Percentiles rank a stretch among this genome's conserved stretches.
Conservation (phyloP, 345 rosid genomes). For the Heritiera littoralis region DNA sequence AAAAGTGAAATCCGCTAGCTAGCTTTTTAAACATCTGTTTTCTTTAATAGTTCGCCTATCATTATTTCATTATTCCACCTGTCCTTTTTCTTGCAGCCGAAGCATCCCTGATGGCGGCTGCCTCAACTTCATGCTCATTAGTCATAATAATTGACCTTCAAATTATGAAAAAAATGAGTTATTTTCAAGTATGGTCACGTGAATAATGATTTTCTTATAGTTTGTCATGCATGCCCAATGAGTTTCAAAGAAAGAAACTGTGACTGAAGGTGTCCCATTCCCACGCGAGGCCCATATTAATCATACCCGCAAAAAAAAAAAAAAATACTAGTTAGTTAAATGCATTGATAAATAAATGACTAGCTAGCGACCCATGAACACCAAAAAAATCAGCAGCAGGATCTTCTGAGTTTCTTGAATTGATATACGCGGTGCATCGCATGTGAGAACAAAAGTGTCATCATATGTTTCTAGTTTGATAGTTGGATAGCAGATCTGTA, state of each 20-base stretch:
- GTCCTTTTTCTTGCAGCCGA: constrained; percentile 7
- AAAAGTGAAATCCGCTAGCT: no score
- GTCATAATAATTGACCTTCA: not conserved
- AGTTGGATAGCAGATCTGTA: constrained; percentile 10
- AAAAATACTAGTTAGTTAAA: not conserved
- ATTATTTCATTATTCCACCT: not conserved
- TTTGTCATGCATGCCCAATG: not conserved
- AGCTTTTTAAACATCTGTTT: no score
- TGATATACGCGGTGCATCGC: no score
- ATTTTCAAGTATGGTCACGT: no score
- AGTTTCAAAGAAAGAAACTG: not conserved
- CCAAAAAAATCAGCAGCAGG: not conserved
- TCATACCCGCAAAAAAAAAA: no score
- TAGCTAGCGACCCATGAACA: not conserved
- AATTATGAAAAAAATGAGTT: no score
- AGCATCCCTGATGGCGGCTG: not conserved
- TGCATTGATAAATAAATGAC: not conserved
- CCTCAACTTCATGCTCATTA: not conserved
- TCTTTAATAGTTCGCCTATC: no score
- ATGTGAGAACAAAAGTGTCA: not conserved
- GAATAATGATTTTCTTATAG: no score
- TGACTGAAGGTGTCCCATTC: no score
- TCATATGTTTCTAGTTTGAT: not conserved
- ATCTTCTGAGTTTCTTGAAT: not conserved
- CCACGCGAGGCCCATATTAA: no score